Conservation (phyloP, 2,329 filamentous ascomycete genomes). For the Beauveria asiatica region DNA sequence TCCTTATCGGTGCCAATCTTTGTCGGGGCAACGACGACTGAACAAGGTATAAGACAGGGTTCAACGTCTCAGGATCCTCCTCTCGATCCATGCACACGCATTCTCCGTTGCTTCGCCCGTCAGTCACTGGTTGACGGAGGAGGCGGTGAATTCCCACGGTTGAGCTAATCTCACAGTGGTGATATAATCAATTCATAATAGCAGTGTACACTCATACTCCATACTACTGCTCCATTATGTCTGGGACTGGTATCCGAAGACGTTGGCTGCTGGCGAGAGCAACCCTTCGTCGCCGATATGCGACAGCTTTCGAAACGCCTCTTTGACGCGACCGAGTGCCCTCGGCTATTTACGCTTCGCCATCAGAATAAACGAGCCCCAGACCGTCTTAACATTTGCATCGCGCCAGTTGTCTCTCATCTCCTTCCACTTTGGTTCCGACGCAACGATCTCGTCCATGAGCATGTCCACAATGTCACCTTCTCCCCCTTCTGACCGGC, state of each 20-base stretch:
- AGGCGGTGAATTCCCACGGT: neutral
- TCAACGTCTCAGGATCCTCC: neutral
- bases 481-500: constrained; percentile 42
- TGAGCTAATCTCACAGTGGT: neutral
- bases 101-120: neutral
- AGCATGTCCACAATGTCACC: constrained; percentile 56
- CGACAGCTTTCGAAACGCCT: constrained; percentile 2
- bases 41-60: constrained; percentile 1
- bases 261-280: neutral
- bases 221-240: neutral
- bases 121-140: neutral
- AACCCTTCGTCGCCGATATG: neutral
- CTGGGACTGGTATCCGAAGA: neutral
- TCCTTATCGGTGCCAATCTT: constrained; percentile 17
- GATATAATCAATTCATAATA: neutral
- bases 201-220: neutral
- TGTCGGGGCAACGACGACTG: constrained; percentile 26
- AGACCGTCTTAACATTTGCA: constrained; percentile 47
- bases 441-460: constrained; percentile 48
- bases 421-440: constrained; percentile 44
- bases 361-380: constrained; percentile 53
- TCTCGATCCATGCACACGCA: neutral
- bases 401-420: constrained; percentile 42
- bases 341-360: constrained; percentile 31
- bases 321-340: neutral